Evolutionary conservation across 371 early-diverging fungal species (phyloP).

Genomic region (Mortierella sp.): DNA sequence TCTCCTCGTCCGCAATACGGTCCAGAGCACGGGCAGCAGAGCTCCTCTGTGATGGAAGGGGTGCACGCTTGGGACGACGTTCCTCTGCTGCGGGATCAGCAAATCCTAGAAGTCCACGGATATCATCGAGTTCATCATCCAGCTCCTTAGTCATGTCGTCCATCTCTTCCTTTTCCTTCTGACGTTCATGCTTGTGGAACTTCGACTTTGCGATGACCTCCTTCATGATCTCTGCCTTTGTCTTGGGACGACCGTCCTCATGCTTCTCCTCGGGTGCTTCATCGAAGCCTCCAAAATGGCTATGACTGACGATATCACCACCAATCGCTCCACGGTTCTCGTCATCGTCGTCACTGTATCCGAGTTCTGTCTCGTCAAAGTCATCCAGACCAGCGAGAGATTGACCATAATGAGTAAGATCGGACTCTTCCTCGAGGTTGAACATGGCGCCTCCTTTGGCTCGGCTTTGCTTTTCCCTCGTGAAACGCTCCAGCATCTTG

Average conservation of each 20-base stretch:
- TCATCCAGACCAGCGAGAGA: constrained; percentile 87
- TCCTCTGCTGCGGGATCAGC: constrained; percentile 46
- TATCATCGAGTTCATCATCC: constrained; percentile 88
- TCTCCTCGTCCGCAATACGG: constrained; percentile 56
- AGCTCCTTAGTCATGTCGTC: constrained; percentile 81
- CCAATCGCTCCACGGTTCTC: constrained; percentile 76
- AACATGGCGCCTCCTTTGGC: constrained; percentile 64
- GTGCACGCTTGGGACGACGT: constrained; percentile 50
- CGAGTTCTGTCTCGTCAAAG: constrained; percentile 78
- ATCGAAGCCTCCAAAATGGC: constrained; percentile 93
- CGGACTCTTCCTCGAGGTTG: constrained; percentile 87
- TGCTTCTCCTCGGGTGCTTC: constrained; percentile 51
- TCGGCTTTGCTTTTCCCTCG: constrained; percentile 72
- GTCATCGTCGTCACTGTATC: constrained; percentile 75
- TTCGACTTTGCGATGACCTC: constrained; percentile 98
- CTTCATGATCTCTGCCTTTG: constrained; percentile 94
- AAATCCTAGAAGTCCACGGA: constrained; percentile 75
- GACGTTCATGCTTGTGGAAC: constrained; percentile 91
- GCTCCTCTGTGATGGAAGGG: constrained; percentile 41
- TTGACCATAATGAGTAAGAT: constrained; percentile 94
- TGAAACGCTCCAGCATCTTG: constrained; percentile 94
- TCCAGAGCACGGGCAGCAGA: constrained; percentile 45
- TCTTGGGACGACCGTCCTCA: constrained; percentile 71
- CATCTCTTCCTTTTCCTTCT: constrained; percentile 84
- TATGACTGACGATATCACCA: constrained; percentile 70